A percentile compares a stretch with the other conserved stretches of the same genome.
phyloP scores from a whole-genome alignment of 2,329 filamentous ascomycete species.

The Cladophialophora carrionii region DNA sequence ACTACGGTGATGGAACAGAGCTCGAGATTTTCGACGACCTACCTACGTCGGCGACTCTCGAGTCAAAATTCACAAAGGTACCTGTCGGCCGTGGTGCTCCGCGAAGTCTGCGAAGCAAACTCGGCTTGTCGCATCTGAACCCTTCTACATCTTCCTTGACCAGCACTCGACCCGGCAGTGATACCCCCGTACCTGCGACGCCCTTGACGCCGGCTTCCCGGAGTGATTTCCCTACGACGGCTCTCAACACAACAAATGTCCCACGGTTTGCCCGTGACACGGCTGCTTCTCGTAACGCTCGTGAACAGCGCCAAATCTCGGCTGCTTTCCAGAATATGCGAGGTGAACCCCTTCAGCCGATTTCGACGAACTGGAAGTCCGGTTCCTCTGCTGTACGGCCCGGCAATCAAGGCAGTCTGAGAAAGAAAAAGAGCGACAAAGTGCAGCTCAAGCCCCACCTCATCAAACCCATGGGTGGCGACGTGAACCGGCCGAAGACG shows the following conservation, averaged over 20 bases:
- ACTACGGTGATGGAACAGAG: constrained; percentile 91
- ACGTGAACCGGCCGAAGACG: constrained; percentile 78
- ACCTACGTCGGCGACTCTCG: constrained; percentile 79
- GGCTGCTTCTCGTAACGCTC: constrained; percentile 66
- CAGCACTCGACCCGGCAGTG: constrained; percentile 39
- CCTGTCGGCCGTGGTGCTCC: constrained; percentile 71
- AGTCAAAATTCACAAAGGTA: constrained; percentile 80
- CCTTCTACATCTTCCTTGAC: constrained; percentile 37
- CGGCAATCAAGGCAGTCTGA: constrained; percentile 45
- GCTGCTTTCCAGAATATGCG: constrained; percentile 47
- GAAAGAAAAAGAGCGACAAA: constrained; percentile 49
- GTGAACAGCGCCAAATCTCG: constrained; percentile 62
- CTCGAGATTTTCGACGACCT: constrained; percentile 93
- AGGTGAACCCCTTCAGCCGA: constrained; percentile 53
- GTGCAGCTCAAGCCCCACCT: constrained; percentile 75
- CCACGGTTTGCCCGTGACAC: constrained; percentile 70
- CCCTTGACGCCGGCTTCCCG: constrained; percentile 59
- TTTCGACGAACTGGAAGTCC: constrained; percentile 64
- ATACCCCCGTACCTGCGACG: constrained; percentile 57
- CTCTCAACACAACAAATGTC: constrained; percentile 34
- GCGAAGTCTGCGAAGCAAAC: constrained; percentile 61
- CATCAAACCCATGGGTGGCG: constrained; percentile 78
- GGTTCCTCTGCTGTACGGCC: constrained; percentile 40
- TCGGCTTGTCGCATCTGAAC: constrained; percentile 50
- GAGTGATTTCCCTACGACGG: constrained; percentile 50